Base-by-base conservation (phyloP, 345 rosid species). In the Gossypium arboreum region DNA sequence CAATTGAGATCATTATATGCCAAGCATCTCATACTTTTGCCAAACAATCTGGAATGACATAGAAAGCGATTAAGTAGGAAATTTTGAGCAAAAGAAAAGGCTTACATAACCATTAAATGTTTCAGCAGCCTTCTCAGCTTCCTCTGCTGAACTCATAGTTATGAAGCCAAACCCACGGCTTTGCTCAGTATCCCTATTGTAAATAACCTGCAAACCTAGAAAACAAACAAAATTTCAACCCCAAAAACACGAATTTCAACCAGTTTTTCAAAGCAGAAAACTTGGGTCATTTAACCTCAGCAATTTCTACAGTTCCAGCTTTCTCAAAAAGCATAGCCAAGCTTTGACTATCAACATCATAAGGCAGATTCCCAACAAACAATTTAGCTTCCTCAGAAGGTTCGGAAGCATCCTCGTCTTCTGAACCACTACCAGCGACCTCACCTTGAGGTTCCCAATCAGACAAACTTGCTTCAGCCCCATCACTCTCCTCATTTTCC, bases 161-260 rank as follows among this genome's bases (percentile, higher is more conserved):
- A 94, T 95, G 41, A 94, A 94, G 59, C 98, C 97, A 62, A 94
- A 94, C n/a, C 98, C 98, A 45, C 98, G 91, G 70, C 98, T 94
- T 76, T 81, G 87, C 70, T 94, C 94, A 13, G 88, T 94, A 60
- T 91, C 92, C 80, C 90, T 86, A 71, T 94, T 88, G 83, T 89
- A 91, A 34, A 92, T 88, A 78, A 94, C 94, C 98, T 94, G 81
- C 75, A 80, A 75, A 10, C 11, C 60, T 74, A 56, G 10, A 58
- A 64, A 68, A 25, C 0, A 68, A 27, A 51, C 16, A 68, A 69
- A 25, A 15, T 8, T 67, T 50, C 44, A 16, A 68, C 43, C 41
- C 54, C 43, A 2, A 75, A 83, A 58, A 13, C 52, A 34, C 7
- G 15, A 45, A 0, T 0, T 17, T 34, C 64, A 62, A 10, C 16